phyloP scores from a whole-genome alignment of 2,329 filamentous ascomycete species.

The Cladosporium oxysporum region DNA sequence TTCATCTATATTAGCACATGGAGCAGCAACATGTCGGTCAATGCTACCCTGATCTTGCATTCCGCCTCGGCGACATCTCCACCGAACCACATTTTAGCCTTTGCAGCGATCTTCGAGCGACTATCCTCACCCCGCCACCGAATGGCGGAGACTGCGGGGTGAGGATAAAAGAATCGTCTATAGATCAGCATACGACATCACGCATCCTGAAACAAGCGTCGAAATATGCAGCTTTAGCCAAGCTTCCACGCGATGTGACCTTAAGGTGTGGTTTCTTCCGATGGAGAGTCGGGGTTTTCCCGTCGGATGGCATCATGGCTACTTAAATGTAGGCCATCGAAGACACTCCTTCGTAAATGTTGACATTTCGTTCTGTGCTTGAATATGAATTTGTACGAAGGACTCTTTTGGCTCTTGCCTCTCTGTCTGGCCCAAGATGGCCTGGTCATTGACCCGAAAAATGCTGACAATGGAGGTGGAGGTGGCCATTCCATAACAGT shows the following conservation, averaged over 20 bases:
- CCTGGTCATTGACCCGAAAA: constrained; percentile 35
- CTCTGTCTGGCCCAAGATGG: constrained; percentile 27
- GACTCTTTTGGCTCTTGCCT: background rate
- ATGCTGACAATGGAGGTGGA: constrained; percentile 26
- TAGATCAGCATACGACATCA: background rate
- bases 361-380: background rate
- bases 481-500: constrained; percentile 28
- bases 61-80: background rate
- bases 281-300: background rate
- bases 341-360: background rate
- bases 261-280: background rate
- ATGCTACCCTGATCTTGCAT: background rate
- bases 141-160: constrained; percentile 6
- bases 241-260: constrained; percentile 18
- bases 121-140: background rate
- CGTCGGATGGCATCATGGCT: background rate
- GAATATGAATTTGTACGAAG: background rate
- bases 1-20: background rate
- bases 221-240: constrained; percentile 4
- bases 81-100: background rate
- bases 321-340: background rate
- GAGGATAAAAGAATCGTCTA: background rate
- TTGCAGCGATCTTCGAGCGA: background rate
- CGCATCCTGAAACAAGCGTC: background rate
- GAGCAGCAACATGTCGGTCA: background rate